Conservation (phyloP, 352 stramenopile species). For the Blastocystis sp. region DNA sequence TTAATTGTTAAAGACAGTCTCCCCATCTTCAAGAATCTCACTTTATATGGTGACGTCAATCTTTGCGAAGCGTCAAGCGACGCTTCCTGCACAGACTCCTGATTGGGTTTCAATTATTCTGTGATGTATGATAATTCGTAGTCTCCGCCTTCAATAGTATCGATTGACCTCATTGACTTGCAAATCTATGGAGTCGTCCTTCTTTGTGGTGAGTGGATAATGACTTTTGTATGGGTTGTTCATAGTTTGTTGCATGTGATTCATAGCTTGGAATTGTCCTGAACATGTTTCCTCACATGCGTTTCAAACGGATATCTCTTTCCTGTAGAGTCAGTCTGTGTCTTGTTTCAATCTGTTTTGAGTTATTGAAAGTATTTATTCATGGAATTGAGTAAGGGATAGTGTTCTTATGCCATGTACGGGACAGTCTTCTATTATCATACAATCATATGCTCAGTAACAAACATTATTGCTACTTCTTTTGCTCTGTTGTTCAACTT, state of each 20-base stretch:
- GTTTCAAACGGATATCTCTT: slow-evolving; percentile 34
- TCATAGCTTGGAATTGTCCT: slow-evolving; percentile 40
- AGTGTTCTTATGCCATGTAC: slow-evolving; percentile 40
- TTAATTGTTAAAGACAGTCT: not conserved
- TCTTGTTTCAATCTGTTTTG: slow-evolving; percentile 33
- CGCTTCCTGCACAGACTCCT: slow-evolving; percentile 40
- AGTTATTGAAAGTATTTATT: slow-evolving; percentile 8
- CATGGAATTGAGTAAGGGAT: not conserved
- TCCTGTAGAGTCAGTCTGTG: slow-evolving; percentile 47
- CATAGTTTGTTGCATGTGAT: not conserved
- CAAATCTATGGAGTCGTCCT: slow-evolving; percentile 51
- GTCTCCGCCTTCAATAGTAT: not conserved
- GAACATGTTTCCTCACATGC: slow-evolving; percentile 42
- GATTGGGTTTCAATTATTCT: slow-evolving; percentile 1
- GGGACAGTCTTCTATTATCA: slow-evolving; percentile 51
- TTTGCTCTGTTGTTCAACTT: slow-evolving; percentile 60
- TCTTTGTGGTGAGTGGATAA: slow-evolving; percentile 29
- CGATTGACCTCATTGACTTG: not conserved
- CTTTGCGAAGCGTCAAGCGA: slow-evolving; percentile 32
- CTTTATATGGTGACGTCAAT: not conserved
- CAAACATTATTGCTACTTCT: slow-evolving; percentile 38
- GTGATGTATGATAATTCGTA: not conserved
- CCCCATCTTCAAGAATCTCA: not conserved
- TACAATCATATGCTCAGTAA: slow-evolving; percentile 22
- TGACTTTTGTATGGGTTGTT: slow-evolving; percentile 49